Percentiles rank a stretch among this genome's conserved stretches.
These are phyloP conservation scores for Lentinula sp. DNA, from an alignment of 768 basidiomycete genomes.

Conservation along the genomic window DNA sequence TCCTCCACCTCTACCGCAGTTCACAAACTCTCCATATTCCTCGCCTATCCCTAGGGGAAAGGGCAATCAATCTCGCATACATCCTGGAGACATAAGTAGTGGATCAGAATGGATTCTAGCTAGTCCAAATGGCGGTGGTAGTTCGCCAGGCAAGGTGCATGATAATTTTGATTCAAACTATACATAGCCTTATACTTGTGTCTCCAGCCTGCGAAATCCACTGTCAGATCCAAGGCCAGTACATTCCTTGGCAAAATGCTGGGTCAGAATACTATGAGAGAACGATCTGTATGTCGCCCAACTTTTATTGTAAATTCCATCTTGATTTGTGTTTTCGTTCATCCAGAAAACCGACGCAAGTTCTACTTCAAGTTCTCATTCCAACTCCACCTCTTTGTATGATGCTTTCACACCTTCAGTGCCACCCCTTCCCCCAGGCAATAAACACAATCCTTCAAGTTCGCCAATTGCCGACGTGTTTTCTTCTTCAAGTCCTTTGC, in stretches of 20 bases:
- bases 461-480: constrained; percentile 52
- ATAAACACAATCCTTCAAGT: constrained; percentile 28
- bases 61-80: constrained; percentile 16
- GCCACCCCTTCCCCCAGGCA: constrained; percentile 43
- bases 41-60: constrained; percentile 31
- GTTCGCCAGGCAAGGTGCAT: constrained; percentile 46
- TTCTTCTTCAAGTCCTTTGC: constrained; percentile 17
- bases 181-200: background rate
- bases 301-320: background rate
- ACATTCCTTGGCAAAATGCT: constrained; percentile 78
- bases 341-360: constrained; percentile 52
- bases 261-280: constrained; percentile 54
- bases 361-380: constrained; percentile 22
- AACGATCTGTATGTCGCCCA: constrained; percentile 52
- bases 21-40: constrained; percentile 17
- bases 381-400: constrained; percentile 34
- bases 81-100: constrained; percentile 10
- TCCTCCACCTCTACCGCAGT: constrained; percentile 41
- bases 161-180: background rate
- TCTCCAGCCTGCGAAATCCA: constrained; percentile 44
- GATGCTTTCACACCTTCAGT: constrained; percentile 45
- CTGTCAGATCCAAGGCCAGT: constrained; percentile 74
- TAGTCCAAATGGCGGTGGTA: constrained; percentile 38
- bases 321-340: constrained; percentile 10
- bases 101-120: constrained; percentile 43